Conservation (phyloP, 2,329 filamentous ascomycete species). For the Didymella lethalis region DNA sequence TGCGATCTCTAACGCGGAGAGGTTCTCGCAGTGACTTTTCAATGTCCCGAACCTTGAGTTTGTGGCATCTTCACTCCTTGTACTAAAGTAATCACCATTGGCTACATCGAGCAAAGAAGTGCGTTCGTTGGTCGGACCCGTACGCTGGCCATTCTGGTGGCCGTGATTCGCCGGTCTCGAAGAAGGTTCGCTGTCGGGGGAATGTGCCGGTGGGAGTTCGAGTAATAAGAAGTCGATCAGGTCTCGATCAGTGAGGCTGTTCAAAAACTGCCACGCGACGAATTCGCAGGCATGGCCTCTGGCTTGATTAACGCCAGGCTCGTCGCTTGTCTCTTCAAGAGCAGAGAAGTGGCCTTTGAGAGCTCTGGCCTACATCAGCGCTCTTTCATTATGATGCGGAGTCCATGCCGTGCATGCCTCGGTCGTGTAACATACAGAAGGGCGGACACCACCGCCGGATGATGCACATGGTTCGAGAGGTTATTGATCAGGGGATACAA, state of each 20-base stretch:
- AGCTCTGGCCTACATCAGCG: constrained; percentile 60
- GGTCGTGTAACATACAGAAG: constrained; percentile 66
- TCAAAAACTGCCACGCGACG: constrained; percentile 80
- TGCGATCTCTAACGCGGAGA: constrained; percentile 89
- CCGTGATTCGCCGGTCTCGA: constrained; percentile 13
- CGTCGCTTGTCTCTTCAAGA: constrained; percentile 63
- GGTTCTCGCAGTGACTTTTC: constrained; percentile 74
- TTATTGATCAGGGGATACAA: constrained; percentile 70
- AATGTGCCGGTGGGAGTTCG: constrained; percentile 64
- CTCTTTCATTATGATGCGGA: neutral
- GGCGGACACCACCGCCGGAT: constrained; percentile 75
- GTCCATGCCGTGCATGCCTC: neutral
- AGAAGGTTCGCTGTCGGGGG: constrained; percentile 25
- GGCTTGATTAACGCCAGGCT: constrained; percentile 71
- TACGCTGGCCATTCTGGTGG: constrained; percentile 26
- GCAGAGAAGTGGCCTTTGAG: constrained; percentile 77
- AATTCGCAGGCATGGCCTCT: constrained; percentile 80
- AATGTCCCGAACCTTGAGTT: constrained; percentile 64
- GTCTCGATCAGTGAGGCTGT: constrained; percentile 74
- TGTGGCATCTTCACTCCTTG: constrained; percentile 39
- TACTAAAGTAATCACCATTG: constrained; percentile 36
- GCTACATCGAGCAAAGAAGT: constrained; percentile 37
- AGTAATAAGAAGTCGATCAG: constrained; percentile 77
- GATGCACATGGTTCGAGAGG: constrained; percentile 68
- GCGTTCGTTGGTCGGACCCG: constrained; percentile 29